Evolutionary conservation across 2,329 filamentous ascomycete species (phyloP).

Genomic region (Colletotrichum tabaci): DNA sequence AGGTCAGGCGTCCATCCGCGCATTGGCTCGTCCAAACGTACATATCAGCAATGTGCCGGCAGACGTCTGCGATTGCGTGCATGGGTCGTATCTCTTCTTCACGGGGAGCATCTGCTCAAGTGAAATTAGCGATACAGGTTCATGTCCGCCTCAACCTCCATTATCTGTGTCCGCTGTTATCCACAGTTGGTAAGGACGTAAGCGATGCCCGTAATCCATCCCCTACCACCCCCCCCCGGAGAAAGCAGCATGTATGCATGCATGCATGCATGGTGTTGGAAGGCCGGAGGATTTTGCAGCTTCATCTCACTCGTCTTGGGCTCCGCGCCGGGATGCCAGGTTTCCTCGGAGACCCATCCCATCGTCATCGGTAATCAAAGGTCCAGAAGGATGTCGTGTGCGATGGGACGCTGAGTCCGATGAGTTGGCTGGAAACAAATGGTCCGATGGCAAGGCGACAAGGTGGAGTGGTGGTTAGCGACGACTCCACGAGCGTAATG

Average conservation of each 20-base stretch:
- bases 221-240: slow-evolving; percentile 20
- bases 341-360: slow-evolving; percentile 14
- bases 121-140: slow-evolving; percentile 17
- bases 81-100: slow-evolving; percentile 4
- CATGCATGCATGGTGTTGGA: slow-evolving; percentile 15
- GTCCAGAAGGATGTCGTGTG: slow-evolving; percentile 9
- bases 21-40: background rate
- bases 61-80: slow-evolving; percentile 4
- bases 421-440: too few relatives aligned
- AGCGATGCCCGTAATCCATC: background rate
- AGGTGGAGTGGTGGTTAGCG: slow-evolving; percentile 7
- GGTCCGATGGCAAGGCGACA: slow-evolving; percentile 5
- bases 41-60: background rate
- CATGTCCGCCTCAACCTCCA: slow-evolving; percentile 26
- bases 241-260: slow-evolving; percentile 9
- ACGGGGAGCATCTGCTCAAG: background rate
- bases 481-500: slow-evolving; percentile 34
- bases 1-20: background rate
- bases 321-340: slow-evolving; percentile 12
- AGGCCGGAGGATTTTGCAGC: slow-evolving; percentile 25
- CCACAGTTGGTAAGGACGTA: slow-evolving; percentile 3
- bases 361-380: slow-evolving; percentile 37
- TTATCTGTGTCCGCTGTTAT: slow-evolving; percentile 9
- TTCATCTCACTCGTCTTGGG: slow-evolving; percentile 26
- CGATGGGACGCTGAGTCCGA: slow-evolving; percentile 7